phyloP scores from a whole-genome alignment of 2,329 filamentous ascomycete species.

The Aspergillus latus region DNA sequence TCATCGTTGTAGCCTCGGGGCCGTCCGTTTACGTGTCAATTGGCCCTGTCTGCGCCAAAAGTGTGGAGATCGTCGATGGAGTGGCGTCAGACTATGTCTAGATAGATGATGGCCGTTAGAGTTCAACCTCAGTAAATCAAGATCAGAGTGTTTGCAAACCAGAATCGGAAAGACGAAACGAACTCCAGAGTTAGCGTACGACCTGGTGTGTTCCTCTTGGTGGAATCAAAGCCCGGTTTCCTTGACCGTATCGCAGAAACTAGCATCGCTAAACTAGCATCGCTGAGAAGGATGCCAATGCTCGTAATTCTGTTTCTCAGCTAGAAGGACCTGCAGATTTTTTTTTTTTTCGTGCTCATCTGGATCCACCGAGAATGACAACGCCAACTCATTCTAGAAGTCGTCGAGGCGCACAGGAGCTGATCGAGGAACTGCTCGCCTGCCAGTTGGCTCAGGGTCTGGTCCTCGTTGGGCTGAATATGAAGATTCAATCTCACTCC shows the following conservation, averaged over 20 bases:
- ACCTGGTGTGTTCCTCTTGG: conserved; percentile 1
- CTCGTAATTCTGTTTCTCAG: background rate
- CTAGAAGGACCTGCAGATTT: background rate
- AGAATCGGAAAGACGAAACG: background rate
- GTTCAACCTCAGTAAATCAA: background rate
- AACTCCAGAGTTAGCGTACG: background rate
- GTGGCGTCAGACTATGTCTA: background rate
- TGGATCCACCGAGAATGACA: background rate
- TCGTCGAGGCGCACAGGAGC: background rate
- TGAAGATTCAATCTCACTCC: background rate
- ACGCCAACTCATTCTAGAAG: background rate
- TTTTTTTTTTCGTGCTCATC: background rate
- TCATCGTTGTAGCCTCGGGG: background rate
- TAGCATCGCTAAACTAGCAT: too few species aligned
- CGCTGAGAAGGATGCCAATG: background rate
- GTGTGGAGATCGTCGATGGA: background rate
- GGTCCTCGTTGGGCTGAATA: background rate
- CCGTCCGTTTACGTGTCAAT: conserved; percentile 1
- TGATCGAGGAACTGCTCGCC: background rate
- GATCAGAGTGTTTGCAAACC: background rate
- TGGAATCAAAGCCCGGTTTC: background rate
- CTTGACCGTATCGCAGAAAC: background rate
- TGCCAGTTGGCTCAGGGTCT: background rate
- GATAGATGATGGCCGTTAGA: background rate
- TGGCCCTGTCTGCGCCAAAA: background rate